Base-by-base conservation (phyloP, 768 basidiomycete species). In the Neoboletus subvelutipes region DNA sequence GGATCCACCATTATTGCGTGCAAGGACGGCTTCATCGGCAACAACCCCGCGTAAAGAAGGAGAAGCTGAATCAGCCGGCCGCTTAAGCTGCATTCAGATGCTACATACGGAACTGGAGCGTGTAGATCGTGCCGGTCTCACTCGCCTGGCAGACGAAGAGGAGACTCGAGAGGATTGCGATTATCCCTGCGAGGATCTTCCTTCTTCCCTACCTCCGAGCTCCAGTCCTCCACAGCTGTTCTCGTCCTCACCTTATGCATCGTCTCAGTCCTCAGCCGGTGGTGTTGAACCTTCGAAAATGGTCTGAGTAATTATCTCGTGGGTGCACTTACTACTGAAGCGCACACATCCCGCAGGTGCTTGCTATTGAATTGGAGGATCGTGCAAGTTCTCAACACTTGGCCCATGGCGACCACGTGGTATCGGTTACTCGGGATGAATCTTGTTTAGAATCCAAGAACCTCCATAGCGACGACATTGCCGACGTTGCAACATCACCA, bases 191-290 rank as follows among this genome's bases (percentile, higher is more conserved):
- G 58, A 59, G 1, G 50, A 63, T 13, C 26, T 58, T 22, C 49
- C 40, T 3, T 70, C 69, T 51, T 67, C 70, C 45, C 56, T 61
- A 13, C 71, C 64, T 36, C 80, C 79, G 28, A 78, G 76, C 57
- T 84, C 83, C 11, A 83, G 80, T 59, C 81, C 83, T 48, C 62
- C 67, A 9, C 65, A 67, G 18, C n/a, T 77, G 40, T 75, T 81
- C 63, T 72, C 75, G 57, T 74, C 80, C 47, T 78, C 80, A 8
- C 76, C 80, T 5, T 59, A 66, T n/a, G 62, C 57, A 33, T 71
- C 67, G 13, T 75, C 76, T 28, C 69, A 69, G 41, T 72, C 73
- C 22, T 70, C 71, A 2, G 57, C 51, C 6, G 39, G 41, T 11
- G 60, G 40, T 18, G 15, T 20, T 37, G 60, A 60, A 17, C 36